These are phyloP conservation scores for Carex cristatella DNA, from an alignment of 176 grass and related monocot species.

Conservation along the genomic window DNA sequence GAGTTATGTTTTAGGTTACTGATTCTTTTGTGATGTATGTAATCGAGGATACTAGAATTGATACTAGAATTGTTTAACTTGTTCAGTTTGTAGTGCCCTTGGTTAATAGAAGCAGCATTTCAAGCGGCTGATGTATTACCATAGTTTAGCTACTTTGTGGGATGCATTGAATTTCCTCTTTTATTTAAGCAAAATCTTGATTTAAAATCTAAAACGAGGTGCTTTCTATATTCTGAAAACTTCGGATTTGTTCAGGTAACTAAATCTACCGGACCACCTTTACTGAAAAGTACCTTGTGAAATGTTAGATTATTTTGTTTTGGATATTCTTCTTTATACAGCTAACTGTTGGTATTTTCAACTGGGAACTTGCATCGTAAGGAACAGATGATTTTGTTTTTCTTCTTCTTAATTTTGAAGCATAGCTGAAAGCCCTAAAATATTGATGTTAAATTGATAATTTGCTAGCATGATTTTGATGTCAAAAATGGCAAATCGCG, in stretches of 20 bases:
- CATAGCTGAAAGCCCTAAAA: too few species aligned
- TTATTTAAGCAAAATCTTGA: background rate
- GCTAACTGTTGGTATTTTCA: too few species aligned
- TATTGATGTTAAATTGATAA: too few species aligned
- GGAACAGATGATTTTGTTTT: too few species aligned
- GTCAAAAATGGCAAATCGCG: too few species aligned
- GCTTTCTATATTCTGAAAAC: background rate
- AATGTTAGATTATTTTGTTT: too few species aligned
- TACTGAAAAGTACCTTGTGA: too few species aligned
- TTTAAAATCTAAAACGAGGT: background rate
- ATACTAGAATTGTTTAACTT: constrained; percentile 2
- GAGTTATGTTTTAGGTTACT: constrained; percentile 14
- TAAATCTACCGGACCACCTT: background rate
- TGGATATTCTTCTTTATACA: too few species aligned
- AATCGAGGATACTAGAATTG: constrained; percentile 8
- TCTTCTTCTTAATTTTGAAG: too few species aligned
- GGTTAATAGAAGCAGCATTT: constrained; percentile 5
- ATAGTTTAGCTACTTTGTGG: background rate
- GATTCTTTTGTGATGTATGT: constrained; percentile 25
- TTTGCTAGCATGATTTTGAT: too few species aligned
- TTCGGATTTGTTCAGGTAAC: background rate
- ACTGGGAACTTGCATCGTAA: background rate
- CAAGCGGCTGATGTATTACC: background rate
- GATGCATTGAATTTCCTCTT: background rate
- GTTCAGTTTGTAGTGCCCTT: background rate